Conservation (phyloP, 306 rosid species). For the Cucumis sativus region DNA sequence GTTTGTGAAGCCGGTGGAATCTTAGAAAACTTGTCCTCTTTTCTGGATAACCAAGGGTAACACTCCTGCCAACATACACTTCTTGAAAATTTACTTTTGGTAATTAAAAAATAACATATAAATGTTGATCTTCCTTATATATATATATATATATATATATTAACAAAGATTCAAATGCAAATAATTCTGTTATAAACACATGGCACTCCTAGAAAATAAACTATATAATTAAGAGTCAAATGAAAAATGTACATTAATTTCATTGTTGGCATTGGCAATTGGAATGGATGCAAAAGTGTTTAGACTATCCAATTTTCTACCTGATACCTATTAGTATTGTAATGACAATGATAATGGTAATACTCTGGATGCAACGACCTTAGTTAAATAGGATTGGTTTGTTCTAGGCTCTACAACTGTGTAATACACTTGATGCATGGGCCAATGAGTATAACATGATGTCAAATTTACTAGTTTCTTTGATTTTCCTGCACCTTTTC, state of each 20-base stretch:
- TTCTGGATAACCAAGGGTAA: constrained; percentile 86
- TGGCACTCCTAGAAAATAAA: background rate
- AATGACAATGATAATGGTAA: background rate
- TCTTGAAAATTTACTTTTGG: background rate
- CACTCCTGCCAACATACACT: constrained; percentile 9
- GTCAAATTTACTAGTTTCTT: background rate
- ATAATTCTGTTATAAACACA: background rate
- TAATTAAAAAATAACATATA: background rate
- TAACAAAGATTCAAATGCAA: background rate
- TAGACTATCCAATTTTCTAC: background rate
- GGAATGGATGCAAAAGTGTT: background rate
- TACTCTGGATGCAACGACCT: background rate
- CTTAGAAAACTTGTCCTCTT: constrained; percentile 73
- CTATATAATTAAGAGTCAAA: background rate
- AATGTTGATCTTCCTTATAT: background rate
- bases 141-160: background rate
- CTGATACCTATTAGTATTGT: background rate
- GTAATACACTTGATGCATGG: background rate
- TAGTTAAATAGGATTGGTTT: background rate
- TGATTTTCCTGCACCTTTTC: constrained; percentile 2
- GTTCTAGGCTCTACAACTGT: background rate
- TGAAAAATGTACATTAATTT: background rate
- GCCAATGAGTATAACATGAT: background rate
- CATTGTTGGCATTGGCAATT: background rate
- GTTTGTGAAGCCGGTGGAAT: constrained; percentile 97